Conservation (phyloP, 2,329 filamentous ascomycete genomes). For the Zasmidium citrigriseum region DNA sequence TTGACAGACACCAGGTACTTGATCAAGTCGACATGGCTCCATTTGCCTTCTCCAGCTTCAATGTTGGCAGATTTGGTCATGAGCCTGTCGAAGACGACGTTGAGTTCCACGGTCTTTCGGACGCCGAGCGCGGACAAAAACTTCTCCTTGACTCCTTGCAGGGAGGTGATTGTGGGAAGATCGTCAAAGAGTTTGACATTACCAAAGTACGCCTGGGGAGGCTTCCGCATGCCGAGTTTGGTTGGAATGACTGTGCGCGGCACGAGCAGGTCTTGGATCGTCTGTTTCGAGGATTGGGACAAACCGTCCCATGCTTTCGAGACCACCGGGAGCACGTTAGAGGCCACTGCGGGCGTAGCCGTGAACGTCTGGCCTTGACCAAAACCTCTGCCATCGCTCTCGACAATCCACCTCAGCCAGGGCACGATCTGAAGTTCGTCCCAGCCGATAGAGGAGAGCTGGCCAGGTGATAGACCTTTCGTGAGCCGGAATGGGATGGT, state of each 20-base stretch:
- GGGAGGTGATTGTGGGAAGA: conserved; percentile 74
- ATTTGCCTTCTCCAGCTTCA: conserved; percentile 58
- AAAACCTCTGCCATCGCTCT: conserved; percentile 62
- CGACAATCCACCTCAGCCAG: conserved; percentile 82
- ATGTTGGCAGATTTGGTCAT: conserved; percentile 61
- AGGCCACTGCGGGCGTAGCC: conserved; percentile 70
- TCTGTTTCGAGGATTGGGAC: conserved; percentile 64
- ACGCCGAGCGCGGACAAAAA: conserved; percentile 82
- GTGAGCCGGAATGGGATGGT: conserved; percentile 87
- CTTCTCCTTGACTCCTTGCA: conserved; percentile 85
- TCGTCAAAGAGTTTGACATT: conserved; percentile 96
- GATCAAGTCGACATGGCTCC: conserved; percentile 93
- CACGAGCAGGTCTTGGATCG: conserved; percentile 65
- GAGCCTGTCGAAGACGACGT: conserved; percentile 87
- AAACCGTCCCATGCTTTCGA: conserved; percentile 91
- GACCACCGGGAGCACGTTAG: conserved; percentile 73
- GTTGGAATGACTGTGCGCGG: conserved; percentile 80
- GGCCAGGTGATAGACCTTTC: conserved; percentile 62
- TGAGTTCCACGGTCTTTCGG: conserved; percentile 90
- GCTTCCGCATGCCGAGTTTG: conserved; percentile 83
- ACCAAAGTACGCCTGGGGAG: conserved; percentile 84
- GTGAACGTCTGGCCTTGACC: conserved; percentile 69
- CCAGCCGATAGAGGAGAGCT: conserved; percentile 84
- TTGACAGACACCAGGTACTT: conserved; percentile 90
- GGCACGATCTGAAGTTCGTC: conserved; percentile 77